Evolutionary conservation across 2,329 filamentous ascomycete species (phyloP).

Genomic region (Pyricularia pennisetigena): DNA sequence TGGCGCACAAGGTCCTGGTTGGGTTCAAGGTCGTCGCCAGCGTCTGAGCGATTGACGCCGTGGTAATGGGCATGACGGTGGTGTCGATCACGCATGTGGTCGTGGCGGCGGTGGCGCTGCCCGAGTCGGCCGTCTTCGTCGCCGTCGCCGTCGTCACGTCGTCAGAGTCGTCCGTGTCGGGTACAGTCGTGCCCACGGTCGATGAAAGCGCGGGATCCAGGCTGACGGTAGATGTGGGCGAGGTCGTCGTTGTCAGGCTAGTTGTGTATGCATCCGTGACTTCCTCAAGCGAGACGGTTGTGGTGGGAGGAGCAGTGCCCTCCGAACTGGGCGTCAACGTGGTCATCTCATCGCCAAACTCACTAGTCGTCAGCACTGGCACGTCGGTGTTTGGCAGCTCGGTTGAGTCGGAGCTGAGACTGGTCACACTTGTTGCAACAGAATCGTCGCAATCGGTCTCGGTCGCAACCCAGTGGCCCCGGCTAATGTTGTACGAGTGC

Average conservation of each 20-base stretch:
- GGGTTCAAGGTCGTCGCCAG: constrained; percentile 15
- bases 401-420: neutral
- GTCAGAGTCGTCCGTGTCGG: neutral
- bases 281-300: neutral
- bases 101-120: constrained; percentile 2
- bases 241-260: neutral
- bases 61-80: constrained; percentile 19
- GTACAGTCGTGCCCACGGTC: neutral
- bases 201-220: neutral
- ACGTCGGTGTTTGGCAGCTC: neutral
- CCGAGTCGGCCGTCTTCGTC: neutral
- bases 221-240: neutral
- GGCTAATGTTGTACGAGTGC: neutral
- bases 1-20: constrained; percentile 22
- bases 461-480: neutral
- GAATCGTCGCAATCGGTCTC: neutral
- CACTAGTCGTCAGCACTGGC: neutral
- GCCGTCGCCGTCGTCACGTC: constrained; percentile 3
- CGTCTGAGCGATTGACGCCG: constrained; percentile 15
- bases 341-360: neutral
- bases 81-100: constrained; percentile 23
- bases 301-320: neutral
- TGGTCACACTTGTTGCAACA: neutral
- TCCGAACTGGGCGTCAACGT: neutral
- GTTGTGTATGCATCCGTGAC: neutral